Evolutionary conservation across 805 yeast genomes (phyloP).

Genomic region (Suhomyces pyralidae): DNA sequence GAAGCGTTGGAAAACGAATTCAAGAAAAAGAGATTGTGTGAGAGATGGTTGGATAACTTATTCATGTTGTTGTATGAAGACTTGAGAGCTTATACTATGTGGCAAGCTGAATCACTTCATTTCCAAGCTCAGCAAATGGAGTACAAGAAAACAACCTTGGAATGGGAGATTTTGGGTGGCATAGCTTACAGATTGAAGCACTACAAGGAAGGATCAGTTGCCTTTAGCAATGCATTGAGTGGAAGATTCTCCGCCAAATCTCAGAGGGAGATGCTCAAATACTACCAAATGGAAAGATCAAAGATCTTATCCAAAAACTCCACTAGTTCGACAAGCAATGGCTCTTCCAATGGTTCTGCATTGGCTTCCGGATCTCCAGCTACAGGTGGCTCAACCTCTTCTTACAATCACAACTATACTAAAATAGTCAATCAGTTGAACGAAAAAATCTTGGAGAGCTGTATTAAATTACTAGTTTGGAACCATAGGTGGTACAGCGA

Average conservation of each 20-base stretch:
- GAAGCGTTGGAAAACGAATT: constrained; percentile 40
- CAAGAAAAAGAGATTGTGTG: constrained; percentile 64
- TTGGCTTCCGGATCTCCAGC: not conserved
- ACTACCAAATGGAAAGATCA: constrained; percentile 53
- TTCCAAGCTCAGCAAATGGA: constrained; percentile 83
- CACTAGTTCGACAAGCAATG: constrained; percentile 7
- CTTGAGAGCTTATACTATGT: constrained; percentile 77
- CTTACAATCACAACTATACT: constrained; percentile 30
- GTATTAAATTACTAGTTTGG: constrained; percentile 90
- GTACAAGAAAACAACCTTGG: constrained; percentile 73
- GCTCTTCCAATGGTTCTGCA: constrained; percentile 3
- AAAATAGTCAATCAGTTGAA: constrained; percentile 45
- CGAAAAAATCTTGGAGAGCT: constrained; percentile 59
- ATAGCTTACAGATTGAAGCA: constrained; percentile 85
- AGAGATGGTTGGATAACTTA: constrained; percentile 69
- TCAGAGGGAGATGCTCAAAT: constrained; percentile 67
- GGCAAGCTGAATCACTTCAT: constrained; percentile 90
- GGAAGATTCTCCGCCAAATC: constrained; percentile 80
- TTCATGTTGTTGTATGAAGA: constrained; percentile 72
- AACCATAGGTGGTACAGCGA: constrained; percentile 96
- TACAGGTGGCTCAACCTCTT: not conserved
- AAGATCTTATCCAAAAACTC: constrained; percentile 30
- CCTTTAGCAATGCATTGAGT: constrained; percentile 69
- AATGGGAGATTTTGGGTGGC: constrained; percentile 90
- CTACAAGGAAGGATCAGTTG: constrained; percentile 79